A percentile compares a stretch with the other conserved stretches of the same genome.
Conservation (phyloP, 768 basidiomycete genomes). For the Boletus coccyginus region DNA sequence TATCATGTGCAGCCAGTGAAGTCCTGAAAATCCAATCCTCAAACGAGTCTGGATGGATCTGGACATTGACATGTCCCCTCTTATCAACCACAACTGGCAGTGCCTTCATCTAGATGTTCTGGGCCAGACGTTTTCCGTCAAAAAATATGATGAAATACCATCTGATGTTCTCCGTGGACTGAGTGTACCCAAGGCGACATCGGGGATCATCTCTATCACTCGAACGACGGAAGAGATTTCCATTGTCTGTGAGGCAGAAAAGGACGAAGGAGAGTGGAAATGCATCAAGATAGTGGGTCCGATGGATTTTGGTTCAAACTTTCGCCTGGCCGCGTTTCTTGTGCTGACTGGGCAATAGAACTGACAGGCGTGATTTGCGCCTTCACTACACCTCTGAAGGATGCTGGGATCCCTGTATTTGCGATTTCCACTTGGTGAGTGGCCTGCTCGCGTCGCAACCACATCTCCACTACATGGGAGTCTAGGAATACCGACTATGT, state of each 20-base stretch:
- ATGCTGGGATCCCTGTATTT: conserved; percentile 53
- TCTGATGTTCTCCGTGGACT: conserved; percentile 22
- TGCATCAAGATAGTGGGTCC: conserved; percentile 64
- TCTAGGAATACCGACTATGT: conserved; percentile 67
- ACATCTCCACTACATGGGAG: neutral
- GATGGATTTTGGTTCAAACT: conserved; percentile 56
- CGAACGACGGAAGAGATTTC: conserved; percentile 61
- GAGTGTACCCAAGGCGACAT: conserved; percentile 28
- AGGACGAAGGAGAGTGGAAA: conserved; percentile 46
- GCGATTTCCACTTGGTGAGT: conserved; percentile 61
- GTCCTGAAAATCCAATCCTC: neutral
- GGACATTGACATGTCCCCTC: conserved; percentile 37
- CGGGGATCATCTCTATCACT: conserved; percentile 52
- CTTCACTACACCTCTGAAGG: conserved; percentile 52
- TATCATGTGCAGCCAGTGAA: neutral
- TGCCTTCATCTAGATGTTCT: conserved; percentile 49
- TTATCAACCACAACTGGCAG: conserved; percentile 35
- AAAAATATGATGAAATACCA: conserved; percentile 40
- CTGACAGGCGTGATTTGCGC: conserved; percentile 56
- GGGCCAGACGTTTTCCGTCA: conserved; percentile 42
- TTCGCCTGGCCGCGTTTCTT: neutral
- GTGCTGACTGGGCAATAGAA: conserved; percentile 31
- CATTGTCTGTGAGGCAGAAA: conserved; percentile 46
- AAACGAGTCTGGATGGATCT: neutral
- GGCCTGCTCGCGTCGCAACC: neutral